Evolutionary conservation across 2,329 filamentous ascomycete genomes (phyloP), one percentile per base, ranked within the genome.

Genomic region (Aspergillus fumigatiaffinis): DNA sequence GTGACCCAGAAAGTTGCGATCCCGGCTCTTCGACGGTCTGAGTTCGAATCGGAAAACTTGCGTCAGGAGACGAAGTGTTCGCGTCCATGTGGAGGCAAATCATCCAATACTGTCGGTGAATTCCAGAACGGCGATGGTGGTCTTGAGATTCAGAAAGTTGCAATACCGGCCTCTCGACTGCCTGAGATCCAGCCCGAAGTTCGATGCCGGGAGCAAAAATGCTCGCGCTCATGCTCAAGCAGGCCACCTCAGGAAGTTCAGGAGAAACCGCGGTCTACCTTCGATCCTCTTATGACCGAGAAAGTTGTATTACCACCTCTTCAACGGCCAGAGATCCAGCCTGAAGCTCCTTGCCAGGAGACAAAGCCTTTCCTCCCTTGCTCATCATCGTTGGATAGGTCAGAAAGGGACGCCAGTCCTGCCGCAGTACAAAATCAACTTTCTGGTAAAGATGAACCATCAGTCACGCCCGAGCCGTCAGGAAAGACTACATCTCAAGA

Each of bases 291-390:
- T 3, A 49, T 61, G 26, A 58, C 59, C n/a, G 62, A 62, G 29
- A 75, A 75, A 55, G 63, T 74, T 48, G 73, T 73, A 1, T 74
- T 75, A 28, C 73, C 73, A n/a, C 66, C 69, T 32, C 60, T 72
- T 20, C 63, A 59, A 35, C 47, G 14, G 20, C 21, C 38, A 3
- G 14, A 29, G 41, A 21, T 12, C 14, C 28, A 50, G 29, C 21
- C 29, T 47, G 9, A 53, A 29, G 10, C 48, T 21, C 20, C 28
- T 21, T 6, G 20, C 25, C 52, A 32, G 12, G 35, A 55, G 42
- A 29, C 26, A 17, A 25, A 46, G 12, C 42, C 42, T 26, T 12
- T 12, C 17, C 23, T n/a, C 41, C 28, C 17, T n/a, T 46, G 44
- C 21, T 23, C 44, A 23, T 14, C 44, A 2, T 25, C 44, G 21